Conservation (phyloP, 73 alveolate genomes). For the Tetrahymena malaccensis region DNA sequence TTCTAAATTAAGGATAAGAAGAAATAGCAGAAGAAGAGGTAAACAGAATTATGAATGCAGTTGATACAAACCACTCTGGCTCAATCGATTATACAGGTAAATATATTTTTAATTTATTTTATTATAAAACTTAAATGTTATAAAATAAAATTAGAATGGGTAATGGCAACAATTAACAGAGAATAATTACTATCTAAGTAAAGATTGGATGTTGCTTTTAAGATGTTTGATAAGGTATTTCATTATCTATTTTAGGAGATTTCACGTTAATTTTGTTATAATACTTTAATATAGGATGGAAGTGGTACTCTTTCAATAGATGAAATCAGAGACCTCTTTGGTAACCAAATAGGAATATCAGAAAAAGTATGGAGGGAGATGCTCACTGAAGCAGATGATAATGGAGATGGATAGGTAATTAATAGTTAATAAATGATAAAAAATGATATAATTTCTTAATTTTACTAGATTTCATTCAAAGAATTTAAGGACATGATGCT, state of each 20-base stretch:
- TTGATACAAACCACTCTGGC: constrained; percentile 64
- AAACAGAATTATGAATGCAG: constrained; percentile 49
- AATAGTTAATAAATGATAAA: neutral
- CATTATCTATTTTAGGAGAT: neutral
- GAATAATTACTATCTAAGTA: constrained; percentile 58
- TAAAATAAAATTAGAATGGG: constrained; percentile 11
- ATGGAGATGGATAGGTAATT: constrained; percentile 42
- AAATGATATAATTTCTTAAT: neutral
- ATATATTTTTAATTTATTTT: neutral
- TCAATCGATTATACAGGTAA: constrained; percentile 59
- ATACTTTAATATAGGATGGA: constrained; percentile 23
- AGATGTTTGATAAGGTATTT: constrained; percentile 49
- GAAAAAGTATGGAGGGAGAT: constrained; percentile 48
- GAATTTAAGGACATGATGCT: constrained; percentile 34
- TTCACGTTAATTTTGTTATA: too few species aligned
- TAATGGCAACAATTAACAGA: constrained; percentile 44
- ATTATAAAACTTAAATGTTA: neutral
- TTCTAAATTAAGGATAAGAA: constrained; percentile 15
- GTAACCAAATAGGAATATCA: constrained; percentile 19
- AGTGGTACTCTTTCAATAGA: constrained; percentile 56
- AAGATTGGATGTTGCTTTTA: constrained; percentile 68
- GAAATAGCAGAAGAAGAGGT: constrained; percentile 54
- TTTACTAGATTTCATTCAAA: constrained; percentile 13
- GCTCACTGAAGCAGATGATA: constrained; percentile 41
- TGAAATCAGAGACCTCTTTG: constrained; percentile 59